phyloP scores from a whole-genome alignment of 2,329 filamentous ascomycete genomes.

The Claviceps sorghi region DNA sequence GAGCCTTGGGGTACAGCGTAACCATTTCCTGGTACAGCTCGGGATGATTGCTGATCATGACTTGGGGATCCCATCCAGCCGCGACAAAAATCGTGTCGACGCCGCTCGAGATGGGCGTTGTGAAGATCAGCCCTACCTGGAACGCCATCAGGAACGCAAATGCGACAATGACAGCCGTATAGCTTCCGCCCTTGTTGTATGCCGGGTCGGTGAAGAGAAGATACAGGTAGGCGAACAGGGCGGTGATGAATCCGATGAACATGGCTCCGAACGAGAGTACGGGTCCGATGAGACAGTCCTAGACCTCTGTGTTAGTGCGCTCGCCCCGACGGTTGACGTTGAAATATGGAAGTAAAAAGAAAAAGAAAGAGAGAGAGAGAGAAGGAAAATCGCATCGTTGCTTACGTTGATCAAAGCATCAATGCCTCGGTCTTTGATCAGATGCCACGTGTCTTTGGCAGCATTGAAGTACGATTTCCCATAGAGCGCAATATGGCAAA shows the following conservation, averaged over 20 bases:
- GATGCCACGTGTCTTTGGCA: constrained; percentile 77
- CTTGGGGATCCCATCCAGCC: constrained; percentile 51
- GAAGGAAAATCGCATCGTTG: not conserved
- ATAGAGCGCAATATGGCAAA: constrained; percentile 84
- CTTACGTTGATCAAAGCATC: constrained; percentile 67
- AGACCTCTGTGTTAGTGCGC: constrained; percentile 6
- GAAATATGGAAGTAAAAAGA: too few species aligned
- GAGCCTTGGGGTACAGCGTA: constrained; percentile 67
- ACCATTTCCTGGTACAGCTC: constrained; percentile 72
- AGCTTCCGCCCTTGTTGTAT: constrained; percentile 56
- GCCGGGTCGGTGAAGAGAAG: constrained; percentile 64
- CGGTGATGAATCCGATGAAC: constrained; percentile 72
- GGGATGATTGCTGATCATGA: constrained; percentile 65
- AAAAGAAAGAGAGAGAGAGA: rapidly evolving
- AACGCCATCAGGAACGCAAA: constrained; percentile 82
- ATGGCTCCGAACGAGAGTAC: constrained; percentile 64
- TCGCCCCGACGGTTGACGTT: not conserved
- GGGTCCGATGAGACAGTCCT: constrained; percentile 65
- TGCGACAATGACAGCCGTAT: constrained; percentile 64
- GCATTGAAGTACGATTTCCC: constrained; percentile 76
- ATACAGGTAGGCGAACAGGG: constrained; percentile 76
- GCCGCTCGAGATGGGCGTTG: constrained; percentile 76
- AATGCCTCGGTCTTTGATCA: constrained; percentile 85
- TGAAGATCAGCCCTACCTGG: constrained; percentile 80
- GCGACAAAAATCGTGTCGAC: constrained; percentile 87